phyloP scores from a whole-genome alignment of 148 eudicot genomes.

The Chenopodium quinoa region DNA sequence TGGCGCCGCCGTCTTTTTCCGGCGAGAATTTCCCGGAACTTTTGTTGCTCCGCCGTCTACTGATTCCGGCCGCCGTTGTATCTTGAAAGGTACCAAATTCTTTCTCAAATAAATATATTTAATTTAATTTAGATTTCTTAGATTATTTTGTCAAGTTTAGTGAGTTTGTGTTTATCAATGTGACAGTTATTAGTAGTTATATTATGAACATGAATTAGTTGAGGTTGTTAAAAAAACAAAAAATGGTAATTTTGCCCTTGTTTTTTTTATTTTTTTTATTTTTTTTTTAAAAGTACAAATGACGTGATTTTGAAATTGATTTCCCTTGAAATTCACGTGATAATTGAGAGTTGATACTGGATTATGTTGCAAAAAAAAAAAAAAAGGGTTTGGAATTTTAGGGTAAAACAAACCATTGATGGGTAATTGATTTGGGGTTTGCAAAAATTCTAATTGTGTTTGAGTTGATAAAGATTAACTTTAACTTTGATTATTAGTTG shows the following conservation, averaged over 20 bases:
- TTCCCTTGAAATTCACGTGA: background rate
- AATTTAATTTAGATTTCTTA: background rate
- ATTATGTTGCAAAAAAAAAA: background rate
- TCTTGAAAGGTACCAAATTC: conserved; percentile 41
- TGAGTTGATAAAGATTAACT: background rate
- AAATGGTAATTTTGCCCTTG: background rate
- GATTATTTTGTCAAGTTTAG: background rate
- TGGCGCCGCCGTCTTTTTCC: conserved; percentile 26
- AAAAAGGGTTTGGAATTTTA: conserved; percentile 2
- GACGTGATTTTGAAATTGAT: background rate
- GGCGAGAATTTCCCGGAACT: conserved; percentile 25
- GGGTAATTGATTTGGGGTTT: background rate
- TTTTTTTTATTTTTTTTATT: background rate
- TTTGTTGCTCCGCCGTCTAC: conserved; percentile 14
- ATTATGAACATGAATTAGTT: background rate
- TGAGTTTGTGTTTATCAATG: background rate
- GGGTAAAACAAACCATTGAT: no score
- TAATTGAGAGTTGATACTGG: background rate
- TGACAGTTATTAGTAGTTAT: background rate
- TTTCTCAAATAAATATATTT: background rate
- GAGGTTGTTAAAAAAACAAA: background rate
- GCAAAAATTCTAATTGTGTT: background rate
- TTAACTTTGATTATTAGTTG: background rate
- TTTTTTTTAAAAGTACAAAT: background rate
- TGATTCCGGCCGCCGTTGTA: conserved; percentile 28